Evolutionary conservation across 2,329 filamentous ascomycete species (phyloP).

Genomic region (Xylariomycetidae sp.): DNA sequence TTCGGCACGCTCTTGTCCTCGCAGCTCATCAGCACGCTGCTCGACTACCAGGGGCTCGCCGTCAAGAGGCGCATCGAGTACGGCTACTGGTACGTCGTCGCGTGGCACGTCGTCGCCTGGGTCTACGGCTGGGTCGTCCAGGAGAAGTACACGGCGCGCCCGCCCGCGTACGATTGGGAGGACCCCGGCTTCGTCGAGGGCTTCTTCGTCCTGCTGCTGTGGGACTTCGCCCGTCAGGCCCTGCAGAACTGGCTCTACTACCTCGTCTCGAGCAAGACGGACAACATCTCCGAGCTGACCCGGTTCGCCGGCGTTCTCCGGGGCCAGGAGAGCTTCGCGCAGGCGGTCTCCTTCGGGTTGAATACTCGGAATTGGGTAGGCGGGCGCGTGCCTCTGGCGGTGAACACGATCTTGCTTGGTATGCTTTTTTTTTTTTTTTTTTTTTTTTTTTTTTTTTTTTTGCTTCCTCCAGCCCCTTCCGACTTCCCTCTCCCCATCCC

Average conservation of each 20-base stretch:
- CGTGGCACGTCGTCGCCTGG: constrained; percentile 43
- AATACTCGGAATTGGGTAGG: constrained; percentile 34
- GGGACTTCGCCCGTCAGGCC: constrained; percentile 48
- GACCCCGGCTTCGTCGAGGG: constrained; percentile 59
- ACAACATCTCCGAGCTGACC: constrained; percentile 49
- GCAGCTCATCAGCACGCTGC: constrained; percentile 42
- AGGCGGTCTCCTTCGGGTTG: constrained; percentile 34
- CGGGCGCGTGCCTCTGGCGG: constrained; percentile 32
- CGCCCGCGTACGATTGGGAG: constrained; percentile 59
- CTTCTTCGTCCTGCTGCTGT: constrained; percentile 64
- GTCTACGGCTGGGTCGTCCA: constrained; percentile 49
- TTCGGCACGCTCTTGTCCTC: constrained; percentile 62
- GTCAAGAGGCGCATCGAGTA: constrained; percentile 37
- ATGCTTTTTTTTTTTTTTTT: constrained; percentile 2
- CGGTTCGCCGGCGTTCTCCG: constrained; percentile 35
- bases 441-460: background rate
- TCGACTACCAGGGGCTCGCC: constrained; percentile 12
- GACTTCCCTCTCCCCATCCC: background rate
- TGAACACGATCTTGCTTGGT: constrained; percentile 36
- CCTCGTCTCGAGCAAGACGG: constrained; percentile 48
- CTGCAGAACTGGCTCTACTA: constrained; percentile 55
- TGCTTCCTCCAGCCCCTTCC: constrained; percentile 7
- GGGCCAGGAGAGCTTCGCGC: constrained; percentile 36
- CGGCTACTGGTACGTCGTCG: constrained; percentile 41
- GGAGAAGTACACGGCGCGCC: constrained; percentile 47